Percentiles rank a stretch among this genome's conserved stretches.
Evolutionary conservation across 495 filamentous ascomycete species (phyloP).

Genomic region (Tetracladium marchalianum): DNA sequence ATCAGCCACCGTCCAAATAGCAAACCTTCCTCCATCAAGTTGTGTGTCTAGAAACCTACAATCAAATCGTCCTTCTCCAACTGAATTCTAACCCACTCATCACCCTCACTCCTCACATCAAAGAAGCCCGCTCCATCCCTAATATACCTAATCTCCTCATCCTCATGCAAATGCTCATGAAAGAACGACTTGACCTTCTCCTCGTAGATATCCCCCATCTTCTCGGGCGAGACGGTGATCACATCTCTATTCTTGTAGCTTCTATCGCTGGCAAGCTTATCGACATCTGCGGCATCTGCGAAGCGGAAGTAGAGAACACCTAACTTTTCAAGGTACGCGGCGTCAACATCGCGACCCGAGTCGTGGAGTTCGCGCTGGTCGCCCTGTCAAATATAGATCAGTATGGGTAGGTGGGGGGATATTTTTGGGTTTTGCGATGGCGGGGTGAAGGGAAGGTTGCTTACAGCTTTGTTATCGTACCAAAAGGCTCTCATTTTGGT

Average conservation of each 20-base stretch:
- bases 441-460: constrained; percentile 27
- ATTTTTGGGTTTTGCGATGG: constrained; percentile 7
- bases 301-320: constrained; percentile 73
- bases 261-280: constrained; percentile 62
- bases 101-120: constrained; percentile 65
- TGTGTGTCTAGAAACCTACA: constrained; percentile 4
- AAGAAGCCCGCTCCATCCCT: constrained; percentile 86
- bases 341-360: constrained; percentile 54
- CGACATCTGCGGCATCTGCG: constrained; percentile 50
- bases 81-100: constrained; percentile 78
- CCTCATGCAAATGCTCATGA: constrained; percentile 91
- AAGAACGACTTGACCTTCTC: constrained; percentile 90
- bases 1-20: not conserved
- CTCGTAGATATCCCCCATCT: constrained; percentile 81
- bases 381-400: constrained; percentile 41
- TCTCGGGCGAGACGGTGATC: constrained; percentile 76
- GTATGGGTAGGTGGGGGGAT: constrained; percentile 1
- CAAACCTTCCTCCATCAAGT: not conserved
- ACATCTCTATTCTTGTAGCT: constrained; percentile 93
- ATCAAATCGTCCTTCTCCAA: constrained; percentile 53
- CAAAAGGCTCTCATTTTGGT: constrained; percentile 69
- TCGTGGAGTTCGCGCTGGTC: constrained; percentile 90
- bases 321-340: constrained; percentile 54
- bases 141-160: constrained; percentile 98
- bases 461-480: constrained; percentile 70